These are phyloP conservation scores for Chrysanthemum lavandulifolium DNA, from an alignment of 129 eudicot species.

Conservation along the genomic window DNA sequence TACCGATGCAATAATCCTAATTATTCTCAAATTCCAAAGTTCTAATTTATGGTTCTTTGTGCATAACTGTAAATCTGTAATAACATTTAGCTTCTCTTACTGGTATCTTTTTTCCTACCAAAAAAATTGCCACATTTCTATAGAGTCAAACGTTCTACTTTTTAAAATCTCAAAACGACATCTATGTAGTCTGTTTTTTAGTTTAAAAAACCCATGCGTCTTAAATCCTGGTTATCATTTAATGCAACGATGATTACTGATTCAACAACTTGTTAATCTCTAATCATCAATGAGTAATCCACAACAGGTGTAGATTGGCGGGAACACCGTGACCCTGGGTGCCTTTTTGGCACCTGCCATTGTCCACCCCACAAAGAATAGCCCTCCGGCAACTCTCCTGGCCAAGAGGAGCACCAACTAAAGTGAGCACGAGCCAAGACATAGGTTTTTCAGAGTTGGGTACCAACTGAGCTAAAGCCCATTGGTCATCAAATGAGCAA, in stretches of 20 bases:
- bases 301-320: too few species aligned
- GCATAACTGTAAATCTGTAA: background rate
- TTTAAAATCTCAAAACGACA: background rate
- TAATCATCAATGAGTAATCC: slow-evolving; percentile 21
- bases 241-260: background rate
- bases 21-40: background rate
- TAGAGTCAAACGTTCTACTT: slow-evolving; percentile 1
- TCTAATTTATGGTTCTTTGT: background rate
- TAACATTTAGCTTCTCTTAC: background rate
- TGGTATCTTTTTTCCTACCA: background rate
- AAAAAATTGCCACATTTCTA: background rate
- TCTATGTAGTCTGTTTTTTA: background rate
- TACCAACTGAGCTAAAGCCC: too few species aligned
- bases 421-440: too few species aligned
- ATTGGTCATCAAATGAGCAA: too few species aligned
- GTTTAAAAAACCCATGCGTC: background rate
- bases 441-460: too few species aligned
- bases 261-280: background rate
- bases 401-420: too few species aligned
- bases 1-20: background rate
- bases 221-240: background rate
- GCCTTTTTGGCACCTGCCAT: too few species aligned
- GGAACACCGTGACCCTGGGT: too few species aligned
- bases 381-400: too few species aligned
- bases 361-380: too few species aligned